Percentiles rank a stretch among this genome's conserved stretches.
Conservation (phyloP, 495 filamentous ascomycete genomes). For the Polyplosphaeria fusca region DNA sequence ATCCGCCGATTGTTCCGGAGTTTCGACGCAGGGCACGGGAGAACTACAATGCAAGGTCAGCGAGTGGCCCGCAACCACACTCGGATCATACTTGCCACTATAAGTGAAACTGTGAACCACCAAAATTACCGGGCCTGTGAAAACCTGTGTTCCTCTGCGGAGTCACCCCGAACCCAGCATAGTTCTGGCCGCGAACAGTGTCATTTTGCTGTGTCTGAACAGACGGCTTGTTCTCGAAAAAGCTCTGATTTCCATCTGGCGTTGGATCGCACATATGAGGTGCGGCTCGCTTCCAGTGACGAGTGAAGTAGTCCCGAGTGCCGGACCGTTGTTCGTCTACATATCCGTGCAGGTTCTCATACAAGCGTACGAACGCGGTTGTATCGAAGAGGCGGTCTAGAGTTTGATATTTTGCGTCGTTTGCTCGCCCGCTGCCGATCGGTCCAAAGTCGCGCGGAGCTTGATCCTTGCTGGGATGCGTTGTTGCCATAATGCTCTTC, state of each 20-base stretch:
- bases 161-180: too few relatives aligned
- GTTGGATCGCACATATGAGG: slow-evolving; percentile 28
- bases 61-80: too few relatives aligned
- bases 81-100: too few relatives aligned
- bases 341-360: slow-evolving; percentile 25
- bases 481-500: background rate
- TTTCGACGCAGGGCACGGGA: too few relatives aligned
- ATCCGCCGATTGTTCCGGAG: too few relatives aligned
- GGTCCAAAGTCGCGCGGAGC: background rate
- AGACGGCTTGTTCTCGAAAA: too few relatives aligned
- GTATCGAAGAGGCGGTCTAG: slow-evolving; percentile 2
- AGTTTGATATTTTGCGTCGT: background rate
- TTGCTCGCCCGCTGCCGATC: slow-evolving; percentile 8
- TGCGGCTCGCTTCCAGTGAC: slow-evolving; percentile 14
- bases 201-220: too few relatives aligned
- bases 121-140: too few relatives aligned
- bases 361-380: slow-evolving; percentile 15
- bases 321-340: slow-evolving; percentile 8
- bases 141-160: too few relatives aligned
- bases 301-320: slow-evolving; percentile 9
- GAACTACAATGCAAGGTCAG: too few relatives aligned
- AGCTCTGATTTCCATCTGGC: slow-evolving; percentile 28
- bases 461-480: background rate
- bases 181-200: too few relatives aligned
- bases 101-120: too few relatives aligned